phyloP scores from a whole-genome alignment of 257 asterid genomes.

The Eucommia ulmoides region DNA sequence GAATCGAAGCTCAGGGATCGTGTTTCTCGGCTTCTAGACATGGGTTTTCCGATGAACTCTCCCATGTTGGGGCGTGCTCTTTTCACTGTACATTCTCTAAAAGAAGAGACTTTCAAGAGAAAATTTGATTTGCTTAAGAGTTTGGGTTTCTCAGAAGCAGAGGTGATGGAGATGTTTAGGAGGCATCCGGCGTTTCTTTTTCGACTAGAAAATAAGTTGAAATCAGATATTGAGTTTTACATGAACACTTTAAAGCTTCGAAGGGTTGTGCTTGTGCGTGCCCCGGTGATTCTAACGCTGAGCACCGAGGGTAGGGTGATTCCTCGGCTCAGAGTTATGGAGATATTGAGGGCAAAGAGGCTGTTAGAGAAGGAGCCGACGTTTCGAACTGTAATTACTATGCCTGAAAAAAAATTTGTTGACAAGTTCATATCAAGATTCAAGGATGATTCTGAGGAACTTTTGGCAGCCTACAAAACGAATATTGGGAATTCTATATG shows the following conservation, averaged over 20 bases:
- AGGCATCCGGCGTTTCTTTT: conserved; percentile 8
- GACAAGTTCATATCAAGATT: conserved; percentile 13
- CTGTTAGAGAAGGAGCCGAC: conserved; percentile 14
- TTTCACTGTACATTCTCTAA: conserved; percentile 5
- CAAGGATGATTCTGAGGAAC: conserved; percentile 2
- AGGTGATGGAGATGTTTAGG: conserved; percentile 20
- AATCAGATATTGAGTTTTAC: conserved; percentile 13
- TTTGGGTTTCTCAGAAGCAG: conserved; percentile 12
- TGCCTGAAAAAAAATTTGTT: conserved; percentile 11
- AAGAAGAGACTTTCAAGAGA: conserved; percentile 7
- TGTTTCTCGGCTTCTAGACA: conserved; percentile 13
- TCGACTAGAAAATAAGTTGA: conserved; percentile 11
- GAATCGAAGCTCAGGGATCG: conserved; percentile 10
- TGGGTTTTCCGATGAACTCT: conserved; percentile 21
- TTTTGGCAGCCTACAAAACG: not conserved
- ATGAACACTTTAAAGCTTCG: conserved; percentile 10
- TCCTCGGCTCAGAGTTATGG: conserved; percentile 16
- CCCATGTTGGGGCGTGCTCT: conserved; percentile 19
- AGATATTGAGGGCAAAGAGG: conserved; percentile 8
- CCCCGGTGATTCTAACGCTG: conserved; percentile 8
- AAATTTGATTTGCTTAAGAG: conserved; percentile 9
- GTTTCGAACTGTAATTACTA: conserved; percentile 2
- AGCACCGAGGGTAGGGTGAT: conserved; percentile 20
- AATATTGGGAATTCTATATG: too few relatives aligned
- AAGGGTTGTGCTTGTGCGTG: conserved; percentile 3